These are phyloP conservation scores for Symmetrospora coprosmae DNA, from an alignment of 768 basidiomycete genomes.

Conservation along the genomic window DNA sequence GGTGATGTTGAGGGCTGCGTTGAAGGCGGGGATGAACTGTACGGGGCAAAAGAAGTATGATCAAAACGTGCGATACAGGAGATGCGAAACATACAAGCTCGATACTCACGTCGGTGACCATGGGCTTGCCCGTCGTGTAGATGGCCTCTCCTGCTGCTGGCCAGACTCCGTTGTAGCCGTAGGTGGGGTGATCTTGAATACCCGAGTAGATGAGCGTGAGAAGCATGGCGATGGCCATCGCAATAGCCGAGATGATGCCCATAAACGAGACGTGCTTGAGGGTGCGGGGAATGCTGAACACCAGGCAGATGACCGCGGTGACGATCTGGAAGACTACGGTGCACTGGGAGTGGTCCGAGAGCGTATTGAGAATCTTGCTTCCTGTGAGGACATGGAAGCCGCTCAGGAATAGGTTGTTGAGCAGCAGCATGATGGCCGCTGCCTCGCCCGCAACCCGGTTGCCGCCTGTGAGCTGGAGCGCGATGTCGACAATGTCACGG, in stretches of 20 bases:
- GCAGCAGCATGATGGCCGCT: slow-evolving; percentile 45
- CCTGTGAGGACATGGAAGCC: slow-evolving; percentile 42
- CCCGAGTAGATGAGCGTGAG: slow-evolving; percentile 43
- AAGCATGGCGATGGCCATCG: slow-evolving; percentile 43
- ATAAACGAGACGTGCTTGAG: slow-evolving; percentile 38
- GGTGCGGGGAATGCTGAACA: slow-evolving; percentile 41
- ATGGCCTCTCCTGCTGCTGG: slow-evolving; percentile 11
- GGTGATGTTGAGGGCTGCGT: slow-evolving; percentile 25
- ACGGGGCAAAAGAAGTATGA: no score
- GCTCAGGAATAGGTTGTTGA: slow-evolving; percentile 48
- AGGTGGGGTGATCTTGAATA: slow-evolving; percentile 40
- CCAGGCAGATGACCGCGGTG: slow-evolving; percentile 16
- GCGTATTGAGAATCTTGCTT: slow-evolving; percentile 40
- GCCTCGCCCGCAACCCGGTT: slow-evolving; percentile 44
- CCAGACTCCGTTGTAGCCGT: slow-evolving; percentile 36
- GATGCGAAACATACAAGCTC: no score
- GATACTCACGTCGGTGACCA: no score
- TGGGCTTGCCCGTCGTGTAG: background rate
- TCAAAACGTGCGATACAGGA: no score
- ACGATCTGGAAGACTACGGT: slow-evolving; percentile 41
- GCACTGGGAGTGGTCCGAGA: slow-evolving; percentile 39
- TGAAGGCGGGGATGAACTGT: slow-evolving; percentile 26
- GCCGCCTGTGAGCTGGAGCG: slow-evolving; percentile 38
- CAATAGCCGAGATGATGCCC: slow-evolving; percentile 37
- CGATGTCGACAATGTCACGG: slow-evolving; percentile 27